Evolutionary conservation across 2,329 filamentous ascomycete species (phyloP).

Genomic region (Hirsutella thompsonii): DNA sequence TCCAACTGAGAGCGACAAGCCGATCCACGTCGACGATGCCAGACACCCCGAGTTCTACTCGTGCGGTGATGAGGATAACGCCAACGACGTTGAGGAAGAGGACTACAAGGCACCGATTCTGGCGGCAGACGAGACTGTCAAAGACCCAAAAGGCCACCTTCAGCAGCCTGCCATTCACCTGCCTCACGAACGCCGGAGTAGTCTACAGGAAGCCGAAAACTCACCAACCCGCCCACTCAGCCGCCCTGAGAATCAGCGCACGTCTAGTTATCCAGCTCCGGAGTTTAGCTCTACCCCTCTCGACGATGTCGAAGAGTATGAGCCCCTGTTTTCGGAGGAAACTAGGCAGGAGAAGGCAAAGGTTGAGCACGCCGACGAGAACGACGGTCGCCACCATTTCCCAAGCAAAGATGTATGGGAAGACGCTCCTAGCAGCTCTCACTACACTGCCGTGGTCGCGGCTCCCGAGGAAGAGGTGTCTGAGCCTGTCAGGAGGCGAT

Average conservation of each 20-base stretch:
- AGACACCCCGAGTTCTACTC: conserved; percentile 23
- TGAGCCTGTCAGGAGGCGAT: conserved; percentile 25
- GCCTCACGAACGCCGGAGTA: conserved; percentile 48
- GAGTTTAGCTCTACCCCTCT: conserved; percentile 56
- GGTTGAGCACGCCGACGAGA: conserved; percentile 22
- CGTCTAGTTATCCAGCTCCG: conserved; percentile 29
- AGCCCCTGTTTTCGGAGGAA: conserved; percentile 83
- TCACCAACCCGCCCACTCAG: conserved; percentile 52
- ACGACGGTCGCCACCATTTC: conserved; percentile 56
- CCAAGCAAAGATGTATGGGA: conserved; percentile 97
- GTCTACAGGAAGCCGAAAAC: conserved; percentile 41
- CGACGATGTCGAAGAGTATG: conserved; percentile 86
- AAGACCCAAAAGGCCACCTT: conserved; percentile 54
- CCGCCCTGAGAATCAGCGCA: conserved; percentile 52
- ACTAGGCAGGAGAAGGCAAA: conserved; percentile 30
- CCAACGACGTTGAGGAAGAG: conserved; percentile 43
- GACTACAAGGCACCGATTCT: conserved; percentile 68
- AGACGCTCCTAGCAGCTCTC: conserved; percentile 77
- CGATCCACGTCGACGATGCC: conserved; percentile 63
- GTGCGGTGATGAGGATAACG: conserved; percentile 26
- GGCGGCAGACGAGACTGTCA: conserved; percentile 75
- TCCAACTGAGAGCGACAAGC: conserved; percentile 36
- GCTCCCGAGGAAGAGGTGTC: conserved; percentile 45
- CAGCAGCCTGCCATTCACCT: conserved; percentile 76
- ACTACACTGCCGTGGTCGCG: conserved; percentile 69